A percentile compares a stretch with the other conserved stretches of the same genome.
Evolutionary conservation across 2,329 filamentous ascomycete genomes (phyloP).

Genomic region (Knufia petricola): DNA sequence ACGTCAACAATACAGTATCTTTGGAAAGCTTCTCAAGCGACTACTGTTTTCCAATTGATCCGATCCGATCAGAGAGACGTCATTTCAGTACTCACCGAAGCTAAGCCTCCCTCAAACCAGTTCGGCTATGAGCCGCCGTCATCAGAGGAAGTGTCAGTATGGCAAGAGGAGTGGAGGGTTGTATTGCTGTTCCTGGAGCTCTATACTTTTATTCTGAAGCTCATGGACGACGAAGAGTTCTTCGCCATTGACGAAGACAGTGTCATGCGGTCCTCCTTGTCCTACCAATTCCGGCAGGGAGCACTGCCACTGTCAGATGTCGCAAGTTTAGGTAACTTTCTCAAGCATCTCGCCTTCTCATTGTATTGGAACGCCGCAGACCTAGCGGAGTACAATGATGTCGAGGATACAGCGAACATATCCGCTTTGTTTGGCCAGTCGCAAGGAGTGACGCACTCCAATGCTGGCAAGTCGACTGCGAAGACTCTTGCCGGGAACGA

Average conservation of each 20-base stretch:
- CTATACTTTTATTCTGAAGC: slow-evolving; percentile 82
- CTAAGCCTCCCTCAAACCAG: slow-evolving; percentile 34
- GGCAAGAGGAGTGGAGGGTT: slow-evolving; percentile 71
- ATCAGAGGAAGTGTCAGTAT: slow-evolving; percentile 29
- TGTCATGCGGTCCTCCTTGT: slow-evolving; percentile 27
- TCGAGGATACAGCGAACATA: slow-evolving; percentile 24
- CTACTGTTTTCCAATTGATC: slow-evolving; percentile 49
- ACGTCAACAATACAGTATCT: slow-evolving; percentile 71
- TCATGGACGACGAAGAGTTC: slow-evolving; percentile 96
- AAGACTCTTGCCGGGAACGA: slow-evolving; percentile 53
- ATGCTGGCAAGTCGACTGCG: slow-evolving; percentile 29
- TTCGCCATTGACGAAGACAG: slow-evolving; percentile 38
- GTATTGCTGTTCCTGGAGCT: slow-evolving; percentile 86
- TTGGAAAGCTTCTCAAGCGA: slow-evolving; percentile 59
- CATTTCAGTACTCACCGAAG: slow-evolving; percentile 44
- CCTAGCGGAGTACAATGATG: slow-evolving; percentile 37
- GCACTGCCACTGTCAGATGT: slow-evolving; percentile 64
- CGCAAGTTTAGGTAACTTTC: slow-evolving; percentile 64
- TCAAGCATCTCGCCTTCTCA: slow-evolving; percentile 85
- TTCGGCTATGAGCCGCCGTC: slow-evolving; percentile 19
- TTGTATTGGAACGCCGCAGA: slow-evolving; percentile 76
- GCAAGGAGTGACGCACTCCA: slow-evolving; percentile 5
- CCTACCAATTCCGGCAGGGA: slow-evolving; percentile 49
- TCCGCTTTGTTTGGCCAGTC: slow-evolving; percentile 18
- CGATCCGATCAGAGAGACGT: slow-evolving; percentile 48